A percentile compares a stretch with the other conserved stretches of the same genome.
Conservation (phyloP, 176 grass and related monocot species). For the Olyra latifolia region DNA sequence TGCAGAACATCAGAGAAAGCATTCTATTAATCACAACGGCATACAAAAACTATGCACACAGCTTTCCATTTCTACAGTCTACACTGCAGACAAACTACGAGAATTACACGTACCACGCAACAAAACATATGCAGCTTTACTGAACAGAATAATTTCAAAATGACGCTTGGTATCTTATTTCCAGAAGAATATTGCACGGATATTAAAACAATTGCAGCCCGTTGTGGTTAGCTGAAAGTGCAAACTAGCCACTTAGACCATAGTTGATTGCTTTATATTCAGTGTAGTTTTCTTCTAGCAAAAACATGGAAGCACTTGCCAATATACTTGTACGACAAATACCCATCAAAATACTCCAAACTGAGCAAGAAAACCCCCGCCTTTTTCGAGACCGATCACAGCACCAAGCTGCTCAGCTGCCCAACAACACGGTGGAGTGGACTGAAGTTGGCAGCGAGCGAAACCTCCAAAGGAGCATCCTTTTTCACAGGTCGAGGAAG, state of each 20-base stretch:
- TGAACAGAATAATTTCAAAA: neutral
- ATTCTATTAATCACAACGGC: neutral
- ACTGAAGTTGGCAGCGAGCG: neutral
- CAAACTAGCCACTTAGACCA: neutral
- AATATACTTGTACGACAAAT: neutral
- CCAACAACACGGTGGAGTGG: neutral
- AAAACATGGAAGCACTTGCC: conserved; percentile 23
- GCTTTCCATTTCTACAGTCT: neutral
- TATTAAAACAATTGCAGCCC: neutral
- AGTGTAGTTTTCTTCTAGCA: neutral
- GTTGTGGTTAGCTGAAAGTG: neutral
- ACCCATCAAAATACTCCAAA: conserved; percentile 2
- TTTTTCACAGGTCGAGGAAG: conserved; percentile 79
- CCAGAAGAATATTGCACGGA: neutral
- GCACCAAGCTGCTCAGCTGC: neutral
- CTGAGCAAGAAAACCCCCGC: conserved; percentile 16
- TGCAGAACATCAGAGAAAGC: neutral
- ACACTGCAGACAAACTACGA: neutral
- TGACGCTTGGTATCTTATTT: neutral
- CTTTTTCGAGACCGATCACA: conserved; percentile 20
- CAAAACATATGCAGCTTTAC: neutral
- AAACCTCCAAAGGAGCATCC: conserved; percentile 47
- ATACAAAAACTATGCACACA: neutral
- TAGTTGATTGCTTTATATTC: neutral
- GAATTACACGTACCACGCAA: neutral